phyloP scores from a whole-genome alignment of 176 grass and related monocot genomes.

The Rhipidocladum racemiflorum region DNA sequence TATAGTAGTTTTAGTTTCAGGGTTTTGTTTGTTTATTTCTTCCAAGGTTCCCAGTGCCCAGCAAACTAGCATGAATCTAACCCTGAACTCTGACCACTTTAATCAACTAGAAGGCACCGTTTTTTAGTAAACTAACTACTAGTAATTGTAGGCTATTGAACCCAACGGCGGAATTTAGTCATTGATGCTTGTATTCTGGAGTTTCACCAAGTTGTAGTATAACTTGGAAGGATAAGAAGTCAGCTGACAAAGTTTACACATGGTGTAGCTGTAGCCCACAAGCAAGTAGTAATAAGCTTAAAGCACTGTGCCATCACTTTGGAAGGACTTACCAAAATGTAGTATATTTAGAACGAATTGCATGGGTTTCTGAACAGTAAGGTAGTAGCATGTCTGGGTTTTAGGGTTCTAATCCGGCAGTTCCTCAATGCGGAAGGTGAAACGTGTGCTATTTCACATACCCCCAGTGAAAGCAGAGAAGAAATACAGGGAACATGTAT shows the following conservation, averaged over 20 bases:
- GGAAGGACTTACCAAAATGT: not conserved
- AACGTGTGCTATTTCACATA: conserved; percentile 6
- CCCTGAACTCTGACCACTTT: not conserved
- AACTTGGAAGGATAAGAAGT: not conserved
- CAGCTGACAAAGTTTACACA: not conserved
- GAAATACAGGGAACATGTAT: not conserved
- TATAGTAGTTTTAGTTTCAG: not conserved
- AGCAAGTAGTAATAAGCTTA: not conserved
- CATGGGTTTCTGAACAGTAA: conserved; percentile 15
- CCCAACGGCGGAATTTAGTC: not conserved
- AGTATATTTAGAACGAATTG: conserved; percentile 18
- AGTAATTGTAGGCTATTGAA: not conserved
- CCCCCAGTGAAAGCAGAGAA: not conserved
- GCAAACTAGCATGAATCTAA: not conserved
- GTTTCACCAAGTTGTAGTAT: not conserved
- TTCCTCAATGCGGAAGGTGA: conserved; percentile 25
- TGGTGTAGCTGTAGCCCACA: not conserved
- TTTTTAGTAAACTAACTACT: not conserved
- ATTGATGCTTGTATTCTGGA: not conserved
- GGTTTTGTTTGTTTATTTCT: conserved; percentile 15
- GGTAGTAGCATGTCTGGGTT: conserved; percentile 10
- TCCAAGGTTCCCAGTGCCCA: not conserved
- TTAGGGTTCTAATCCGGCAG: conserved; percentile 27
- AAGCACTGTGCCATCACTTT: not conserved
- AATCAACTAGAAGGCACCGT: not conserved